These are phyloP conservation scores for Tothia fuscella DNA, from an alignment of 2,329 filamentous ascomycete species.

Conservation along the genomic window DNA sequence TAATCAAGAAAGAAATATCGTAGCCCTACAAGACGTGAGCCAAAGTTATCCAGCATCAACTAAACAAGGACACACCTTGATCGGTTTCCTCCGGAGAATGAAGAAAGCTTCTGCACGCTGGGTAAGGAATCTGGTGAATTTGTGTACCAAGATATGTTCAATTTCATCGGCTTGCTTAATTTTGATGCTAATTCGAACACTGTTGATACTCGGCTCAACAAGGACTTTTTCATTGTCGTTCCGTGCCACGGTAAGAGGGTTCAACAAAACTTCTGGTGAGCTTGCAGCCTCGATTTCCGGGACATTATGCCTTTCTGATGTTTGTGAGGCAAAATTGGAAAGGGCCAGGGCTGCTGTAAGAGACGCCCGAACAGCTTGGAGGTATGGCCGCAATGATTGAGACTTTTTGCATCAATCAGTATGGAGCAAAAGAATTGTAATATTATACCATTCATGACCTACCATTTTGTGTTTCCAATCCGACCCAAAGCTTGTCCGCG, in stretches of 20 bases:
- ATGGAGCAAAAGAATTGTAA: background rate
- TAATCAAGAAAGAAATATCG: constrained; percentile 97
- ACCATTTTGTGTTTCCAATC: constrained; percentile 6
- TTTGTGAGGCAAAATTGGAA: constrained; percentile 96
- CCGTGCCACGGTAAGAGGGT: constrained; percentile 77
- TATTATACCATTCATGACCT: background rate
- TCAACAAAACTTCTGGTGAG: constrained; percentile 87
- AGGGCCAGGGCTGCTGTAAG: constrained; percentile 87
- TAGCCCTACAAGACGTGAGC: constrained; percentile 53
- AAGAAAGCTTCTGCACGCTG: constrained; percentile 96
- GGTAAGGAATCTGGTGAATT: constrained; percentile 93
- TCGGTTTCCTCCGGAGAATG: constrained; percentile 85
- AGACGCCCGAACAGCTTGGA: constrained; percentile 89
- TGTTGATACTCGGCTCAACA: constrained; percentile 95
- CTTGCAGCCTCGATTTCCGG: constrained; percentile 90
- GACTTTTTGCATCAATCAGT: constrained; percentile 46
- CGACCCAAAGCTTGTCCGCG: no score
- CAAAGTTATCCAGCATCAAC: background rate
- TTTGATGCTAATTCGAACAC: constrained; percentile 91
- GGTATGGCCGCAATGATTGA: constrained; percentile 92
- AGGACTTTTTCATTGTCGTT: constrained; percentile 96
- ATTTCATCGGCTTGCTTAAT: constrained; percentile 99
- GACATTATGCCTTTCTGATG: constrained; percentile 93
- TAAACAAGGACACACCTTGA: constrained; percentile 51
- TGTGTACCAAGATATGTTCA: constrained; percentile 94